Evolutionary conservation across 306 rosid species (phyloP), one percentile per base, ranked within the genome.

Genomic region (Quercus gilva): DNA sequence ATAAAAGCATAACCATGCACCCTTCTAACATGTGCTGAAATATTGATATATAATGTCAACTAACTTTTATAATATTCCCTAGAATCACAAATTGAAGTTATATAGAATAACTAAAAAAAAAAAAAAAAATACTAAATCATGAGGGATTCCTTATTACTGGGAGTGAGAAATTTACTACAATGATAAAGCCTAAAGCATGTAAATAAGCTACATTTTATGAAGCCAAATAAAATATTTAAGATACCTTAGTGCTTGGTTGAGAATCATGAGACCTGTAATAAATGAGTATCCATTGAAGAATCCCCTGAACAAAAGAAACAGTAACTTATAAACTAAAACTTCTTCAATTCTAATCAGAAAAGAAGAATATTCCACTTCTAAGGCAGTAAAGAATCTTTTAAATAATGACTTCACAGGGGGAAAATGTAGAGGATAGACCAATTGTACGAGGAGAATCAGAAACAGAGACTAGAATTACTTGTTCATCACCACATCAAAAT

Each of bases 171-270:
- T 52, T 71, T 25, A 73, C 21, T 33, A 55, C 13, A 35, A 82
- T 74, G 59, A 25, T 20, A 45, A 29, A 71, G 45, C 6, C 33
- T 20, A 72, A 71, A 78, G 69, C 75, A 80, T 79, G 71, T 7
- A 70, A 31, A 76, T 25, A 69, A 61, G 75, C 72, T 8, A 65
- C 45, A 7, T 76, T 19, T 57, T 28, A 79, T 58, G 58, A 76
- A 59, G 41, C 55, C 73, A 23, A 45, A 69, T 64, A 80, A 20
- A 73, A 53, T 74, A 78, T 13, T 57, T 31, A 81, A 74, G 33
- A 52, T 86, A 94, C 97, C 97, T 92, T 79, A 94, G 95, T 74
- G 95, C 97, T 64, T 94, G 99, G 80, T 94, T 94, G 83, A 92
- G 73, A 85, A 94, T 94, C 99, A 92, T 94, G 74, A 92, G 85